Evolutionary conservation across 1,284 basidiomycete species (phyloP).

Genomic region (Cutaneotrichosporon dermatis): DNA sequence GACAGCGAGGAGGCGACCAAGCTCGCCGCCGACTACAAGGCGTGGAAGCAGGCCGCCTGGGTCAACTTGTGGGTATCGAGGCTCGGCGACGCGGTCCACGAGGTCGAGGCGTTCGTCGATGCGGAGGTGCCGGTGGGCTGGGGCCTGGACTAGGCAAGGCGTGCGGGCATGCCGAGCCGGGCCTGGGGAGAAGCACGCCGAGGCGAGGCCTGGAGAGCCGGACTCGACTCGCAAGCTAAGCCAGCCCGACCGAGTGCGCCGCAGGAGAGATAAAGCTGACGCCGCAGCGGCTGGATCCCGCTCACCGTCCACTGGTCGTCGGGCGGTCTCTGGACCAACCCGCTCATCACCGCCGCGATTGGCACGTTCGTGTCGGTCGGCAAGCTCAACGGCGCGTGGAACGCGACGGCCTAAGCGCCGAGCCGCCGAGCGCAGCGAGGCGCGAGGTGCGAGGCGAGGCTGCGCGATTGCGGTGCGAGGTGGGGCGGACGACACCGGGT

Average conservation of each 20-base stretch:
- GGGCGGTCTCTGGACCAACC: slow-evolving; percentile 41
- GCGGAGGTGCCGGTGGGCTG: no score
- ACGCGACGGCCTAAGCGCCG: neutral
- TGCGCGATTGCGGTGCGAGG: neutral
- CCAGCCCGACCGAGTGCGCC: neutral
- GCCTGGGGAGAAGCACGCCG: no score
- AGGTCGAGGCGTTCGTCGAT: no score
- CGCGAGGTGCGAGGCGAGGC: neutral
- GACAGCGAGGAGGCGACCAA: slow-evolving; percentile 9
- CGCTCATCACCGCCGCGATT: slow-evolving; percentile 33
- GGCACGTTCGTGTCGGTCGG: slow-evolving; percentile 20
- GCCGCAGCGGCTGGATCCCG: slow-evolving; percentile 41
- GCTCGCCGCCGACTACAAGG: slow-evolving; percentile 30
- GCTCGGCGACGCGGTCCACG: no score
- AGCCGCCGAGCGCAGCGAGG: no score
- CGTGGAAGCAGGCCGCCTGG: slow-evolving; percentile 31
- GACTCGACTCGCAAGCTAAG: no score
- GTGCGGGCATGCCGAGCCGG: no score
- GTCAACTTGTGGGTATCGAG: slow-evolving; percentile 32
- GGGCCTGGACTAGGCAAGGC: no score
- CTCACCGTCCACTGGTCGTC: slow-evolving; percentile 47
- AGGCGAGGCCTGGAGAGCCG: no score
- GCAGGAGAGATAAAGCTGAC: neutral
- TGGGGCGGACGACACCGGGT: neutral
- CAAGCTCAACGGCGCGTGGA: slow-evolving; percentile 17